phyloP scores from a whole-genome alignment of 495 filamentous ascomycete species.

The Penicillium dipodomyicola region DNA sequence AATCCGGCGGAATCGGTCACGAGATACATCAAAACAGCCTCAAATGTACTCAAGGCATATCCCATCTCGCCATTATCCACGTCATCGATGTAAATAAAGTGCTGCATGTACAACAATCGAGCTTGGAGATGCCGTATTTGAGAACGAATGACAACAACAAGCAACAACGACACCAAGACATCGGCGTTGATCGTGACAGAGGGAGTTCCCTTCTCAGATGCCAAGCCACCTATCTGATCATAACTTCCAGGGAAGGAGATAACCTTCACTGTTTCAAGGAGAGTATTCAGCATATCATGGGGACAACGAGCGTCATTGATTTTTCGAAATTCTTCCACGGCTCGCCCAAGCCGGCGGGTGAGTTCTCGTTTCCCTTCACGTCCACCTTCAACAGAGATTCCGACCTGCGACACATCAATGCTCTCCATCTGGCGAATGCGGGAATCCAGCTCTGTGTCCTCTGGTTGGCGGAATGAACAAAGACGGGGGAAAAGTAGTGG shows the following conservation, averaged over 20 bases:
- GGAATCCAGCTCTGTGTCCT: slow-evolving; percentile 87
- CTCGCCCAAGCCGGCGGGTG: slow-evolving; percentile 64
- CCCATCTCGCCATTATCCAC: slow-evolving; percentile 96
- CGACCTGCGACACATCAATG: slow-evolving; percentile 92
- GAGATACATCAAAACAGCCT: slow-evolving; percentile 91
- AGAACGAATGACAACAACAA: slow-evolving; percentile 90
- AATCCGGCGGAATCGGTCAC: slow-evolving; percentile 77
- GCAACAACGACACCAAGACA: slow-evolving; percentile 85
- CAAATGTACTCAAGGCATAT: slow-evolving; percentile 94
- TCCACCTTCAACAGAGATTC: slow-evolving; percentile 76
- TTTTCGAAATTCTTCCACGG: slow-evolving; percentile 86
- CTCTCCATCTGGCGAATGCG: slow-evolving; percentile 89
- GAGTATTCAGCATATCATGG: slow-evolving; percentile 89
- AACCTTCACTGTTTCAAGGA: slow-evolving; percentile 82
- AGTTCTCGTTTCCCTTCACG: slow-evolving; percentile 69
- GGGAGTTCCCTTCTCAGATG: slow-evolving; percentile 58
- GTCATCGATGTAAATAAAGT: slow-evolving; percentile 96
- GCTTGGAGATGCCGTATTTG: slow-evolving; percentile 87
- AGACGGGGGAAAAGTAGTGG: slow-evolving; percentile 79
- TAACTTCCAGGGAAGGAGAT: slow-evolving; percentile 58
- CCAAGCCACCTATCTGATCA: slow-evolving; percentile 30
- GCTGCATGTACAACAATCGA: slow-evolving; percentile 84
- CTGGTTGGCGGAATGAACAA: slow-evolving; percentile 69
- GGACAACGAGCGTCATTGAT: slow-evolving; percentile 81
- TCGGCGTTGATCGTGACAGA: slow-evolving; percentile 91